A percentile compares a stretch with the other conserved stretches of the same genome.
Conservation (phyloP, 148 eudicot genomes). For the Selenicereus undatus region DNA sequence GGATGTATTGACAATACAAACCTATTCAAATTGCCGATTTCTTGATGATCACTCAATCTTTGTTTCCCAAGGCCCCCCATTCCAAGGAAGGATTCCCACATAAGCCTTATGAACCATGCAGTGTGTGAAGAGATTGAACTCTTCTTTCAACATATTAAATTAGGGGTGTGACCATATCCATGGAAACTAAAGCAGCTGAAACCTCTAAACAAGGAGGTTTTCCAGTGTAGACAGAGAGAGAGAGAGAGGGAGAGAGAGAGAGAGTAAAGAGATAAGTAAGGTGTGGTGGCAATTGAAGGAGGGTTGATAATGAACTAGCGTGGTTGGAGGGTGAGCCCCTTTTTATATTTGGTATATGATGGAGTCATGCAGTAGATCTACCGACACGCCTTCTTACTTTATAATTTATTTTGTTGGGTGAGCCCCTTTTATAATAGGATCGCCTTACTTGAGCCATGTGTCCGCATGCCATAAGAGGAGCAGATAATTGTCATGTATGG, state of each 20-base stretch:
- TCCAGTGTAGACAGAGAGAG: background rate
- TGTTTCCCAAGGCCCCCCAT: slow-evolving; percentile 21
- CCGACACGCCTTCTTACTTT: too few species aligned
- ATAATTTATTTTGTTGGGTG: too few species aligned
- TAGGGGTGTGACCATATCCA: background rate
- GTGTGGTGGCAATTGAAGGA: background rate
- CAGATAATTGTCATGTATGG: too few species aligned
- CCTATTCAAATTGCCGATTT: background rate
- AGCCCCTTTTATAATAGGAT: too few species aligned
- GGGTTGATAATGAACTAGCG: too few species aligned
- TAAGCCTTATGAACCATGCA: background rate
- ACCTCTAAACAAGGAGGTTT: background rate
- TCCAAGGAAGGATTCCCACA: slow-evolving; percentile 9
- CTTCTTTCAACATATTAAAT: background rate
- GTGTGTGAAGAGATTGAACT: background rate
- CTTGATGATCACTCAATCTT: background rate
- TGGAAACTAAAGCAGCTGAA: background rate
- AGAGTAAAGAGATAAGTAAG: background rate
- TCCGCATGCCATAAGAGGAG: too few species aligned
- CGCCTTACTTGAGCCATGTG: too few species aligned
- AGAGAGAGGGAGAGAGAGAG: background rate
- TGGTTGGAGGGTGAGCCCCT: background rate
- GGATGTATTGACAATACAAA: background rate
- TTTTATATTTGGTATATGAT: background rate
- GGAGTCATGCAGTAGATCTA: too few species aligned